A percentile compares a stretch with the other conserved stretches of the same genome.
Conservation (phyloP, 108 stramenopile species). For the Cyclotella atomus region DNA sequence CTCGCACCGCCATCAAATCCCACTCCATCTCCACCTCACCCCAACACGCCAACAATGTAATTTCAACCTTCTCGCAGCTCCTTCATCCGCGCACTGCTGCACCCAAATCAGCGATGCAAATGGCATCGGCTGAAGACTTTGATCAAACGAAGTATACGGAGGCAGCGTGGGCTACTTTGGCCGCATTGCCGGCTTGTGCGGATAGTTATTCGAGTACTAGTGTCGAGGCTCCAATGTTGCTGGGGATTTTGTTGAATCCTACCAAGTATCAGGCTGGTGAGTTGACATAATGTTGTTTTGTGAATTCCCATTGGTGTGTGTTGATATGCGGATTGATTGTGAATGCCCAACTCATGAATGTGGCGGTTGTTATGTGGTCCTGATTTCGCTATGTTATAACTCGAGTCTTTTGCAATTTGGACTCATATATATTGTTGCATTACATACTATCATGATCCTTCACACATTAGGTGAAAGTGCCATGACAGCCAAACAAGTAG, state of each 20-base stretch:
- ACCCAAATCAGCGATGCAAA: background rate
- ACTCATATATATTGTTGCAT: no score
- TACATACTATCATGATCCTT: no score
- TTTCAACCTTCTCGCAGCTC: no score
- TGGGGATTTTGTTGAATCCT: constrained; percentile 82
- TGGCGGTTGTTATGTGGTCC: background rate
- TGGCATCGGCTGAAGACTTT: constrained; percentile 66
- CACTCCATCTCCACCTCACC: background rate
- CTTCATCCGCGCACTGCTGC: no score
- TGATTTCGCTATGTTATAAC: background rate
- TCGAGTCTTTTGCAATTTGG: background rate
- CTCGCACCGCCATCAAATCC: background rate
- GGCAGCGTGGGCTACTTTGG: constrained; percentile 77
- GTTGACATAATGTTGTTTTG: background rate
- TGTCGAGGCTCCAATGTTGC: constrained; percentile 73
- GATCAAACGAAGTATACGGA: constrained; percentile 79
- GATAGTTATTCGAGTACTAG: constrained; percentile 65
- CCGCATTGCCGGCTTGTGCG: constrained; percentile 69
- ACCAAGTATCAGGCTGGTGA: constrained; percentile 63
- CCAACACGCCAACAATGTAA: background rate
- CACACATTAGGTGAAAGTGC: constrained; percentile 53
- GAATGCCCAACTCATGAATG: background rate
- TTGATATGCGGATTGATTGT: background rate
- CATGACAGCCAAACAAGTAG: constrained; percentile 64
- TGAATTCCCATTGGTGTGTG: background rate